Evolutionary conservation across 2,329 filamentous ascomycete species (phyloP), one percentile per base, ranked within the genome.

Genomic region (Ophiocordyceps robertsii): DNA sequence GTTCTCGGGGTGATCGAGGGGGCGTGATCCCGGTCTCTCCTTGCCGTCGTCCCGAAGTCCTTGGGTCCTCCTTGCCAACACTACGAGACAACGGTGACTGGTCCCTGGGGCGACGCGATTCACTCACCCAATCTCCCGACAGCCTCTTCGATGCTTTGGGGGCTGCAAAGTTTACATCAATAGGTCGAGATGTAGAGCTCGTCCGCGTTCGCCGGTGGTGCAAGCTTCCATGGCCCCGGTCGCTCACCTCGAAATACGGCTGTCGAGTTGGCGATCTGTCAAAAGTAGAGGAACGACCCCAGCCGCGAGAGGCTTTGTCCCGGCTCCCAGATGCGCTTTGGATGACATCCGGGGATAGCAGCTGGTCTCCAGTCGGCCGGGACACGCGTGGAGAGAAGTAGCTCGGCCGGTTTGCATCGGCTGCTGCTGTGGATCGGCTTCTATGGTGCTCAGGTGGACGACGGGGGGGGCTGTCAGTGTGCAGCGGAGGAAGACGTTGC

Each of bases 401-500:
- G 19, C 63, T 58, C 2, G 57, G 52, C 4, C 56, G 49, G 27
- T 47, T 52, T 47, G 51, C 53, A 24, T 59, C 55, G 1, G 58
- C 54, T 21, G 35, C 35, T 27, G 40, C 40, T 17, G 58, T 57
- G 4, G 66, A 67, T 24, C 55, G 58, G 39, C 56, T 62, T 24
- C 63, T 56, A 38, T 57, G 57, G 41, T 59, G 61, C 33, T 61
- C 53, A 32, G 51, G 47, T 5, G 49, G 38, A 37, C 46, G 51
- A 16, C 52, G 49, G 38, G 56, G 48, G 31, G 51, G 48, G 6
- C 65, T 38, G 1, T 65, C 59, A 2, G 70, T 73, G 29, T 69
- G 63, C 13, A 73, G 56, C 6, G 59, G 62, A 4, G 69, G 68
- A 6, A 73, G 50, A 27, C 70, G 55, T 38, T 63, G 59, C 40